Evolutionary conservation across 2,329 filamentous ascomycete genomes (phyloP).

Genomic region (Ophiostoma piceae): DNA sequence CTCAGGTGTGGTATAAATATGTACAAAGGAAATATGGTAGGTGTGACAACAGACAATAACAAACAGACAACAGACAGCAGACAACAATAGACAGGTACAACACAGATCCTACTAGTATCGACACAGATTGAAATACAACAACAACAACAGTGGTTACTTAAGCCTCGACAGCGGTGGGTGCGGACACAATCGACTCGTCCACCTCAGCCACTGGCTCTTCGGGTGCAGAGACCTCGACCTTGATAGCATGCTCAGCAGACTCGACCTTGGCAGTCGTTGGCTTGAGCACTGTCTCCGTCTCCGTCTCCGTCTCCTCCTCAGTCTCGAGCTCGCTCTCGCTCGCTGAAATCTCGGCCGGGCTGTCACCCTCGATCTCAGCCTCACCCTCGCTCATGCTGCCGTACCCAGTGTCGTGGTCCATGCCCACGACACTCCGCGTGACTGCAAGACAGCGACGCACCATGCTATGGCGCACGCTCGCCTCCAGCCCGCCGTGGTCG

Average conservation of each 20-base stretch:
- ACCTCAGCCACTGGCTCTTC: background rate
- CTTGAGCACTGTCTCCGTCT: background rate
- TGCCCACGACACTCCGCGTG: conserved; percentile 53
- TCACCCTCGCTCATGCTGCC: conserved; percentile 52
- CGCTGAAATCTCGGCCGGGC: conserved; percentile 18
- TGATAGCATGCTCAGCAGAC: background rate
- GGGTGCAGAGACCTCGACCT: background rate
- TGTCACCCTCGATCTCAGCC: conserved; percentile 33
- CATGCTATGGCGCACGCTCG: conserved; percentile 48
- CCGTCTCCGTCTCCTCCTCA: background rate
- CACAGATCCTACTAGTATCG: background rate
- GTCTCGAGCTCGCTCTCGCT: background rate
- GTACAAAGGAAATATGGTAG: background rate
- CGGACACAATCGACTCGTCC: background rate
- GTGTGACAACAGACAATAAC: background rate
- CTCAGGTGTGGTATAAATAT: conserved; percentile 4
- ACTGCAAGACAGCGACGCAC: conserved; percentile 53
- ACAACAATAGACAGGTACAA: background rate
- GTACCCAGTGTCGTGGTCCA: conserved; percentile 56
- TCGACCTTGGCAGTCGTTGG: background rate
- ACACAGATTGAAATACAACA: background rate
- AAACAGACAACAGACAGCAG: background rate
- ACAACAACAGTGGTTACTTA: background rate
- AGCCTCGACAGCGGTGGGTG: background rate
- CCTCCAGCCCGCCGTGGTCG: conserved; percentile 47